Evolutionary conservation across 2,329 filamentous ascomycete genomes (phyloP), one percentile per base, ranked within the genome.

Genomic region (Ilyonectria mors-panacis): DNA sequence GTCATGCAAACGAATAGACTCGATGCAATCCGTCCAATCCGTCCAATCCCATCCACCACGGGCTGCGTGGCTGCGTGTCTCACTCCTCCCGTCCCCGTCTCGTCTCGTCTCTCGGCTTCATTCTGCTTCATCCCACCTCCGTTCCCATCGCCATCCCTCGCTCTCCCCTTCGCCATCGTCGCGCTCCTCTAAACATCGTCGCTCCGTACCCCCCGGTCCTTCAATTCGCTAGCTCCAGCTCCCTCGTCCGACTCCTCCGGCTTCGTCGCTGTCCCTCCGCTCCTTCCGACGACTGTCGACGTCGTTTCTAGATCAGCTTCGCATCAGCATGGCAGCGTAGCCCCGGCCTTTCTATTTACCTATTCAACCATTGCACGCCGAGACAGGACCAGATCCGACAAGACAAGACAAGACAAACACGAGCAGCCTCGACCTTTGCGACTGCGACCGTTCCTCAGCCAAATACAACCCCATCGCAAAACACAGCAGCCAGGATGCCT

Each of bases 401-500:
- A 15, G 37, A 39, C 37, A 15, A 17, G 26, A 39, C n/a, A n/a
- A n/a, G n/a, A n/a, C n/a, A n/a, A n/a, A n/a, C 37, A 39, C 13
- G 12, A 35, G 7, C 50, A n/a, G n/a, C 10, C 10, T 19, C 50
- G 3, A 21, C 13, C 6, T 30, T 50, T 28, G 23, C n/a, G n/a
- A 15, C n/a, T 21, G 10, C 19, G 28, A 33, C 37, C 37, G 13
- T 39, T 13, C 37, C 37, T 39, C 37, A n/a, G 37, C 37, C 37
- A 39, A 13, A n/a, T 42, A 6, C 39, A 7, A 7, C 39, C 7
- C 15, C 15, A 42, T 42, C 39, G 39, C 39, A 42, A 8, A 6
- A 17, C 39, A 42, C n/a, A 17, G 39, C 15, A 42, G 15, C 39
- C 17, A 54, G 57, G 45, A 88, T 88, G 86, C 84, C 86, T 37